Percentiles rank a stretch among this genome's conserved stretches.
Evolutionary conservation across 2,329 filamentous ascomycete genomes (phyloP).

Genomic region (Trichoderma endophyticum): DNA sequence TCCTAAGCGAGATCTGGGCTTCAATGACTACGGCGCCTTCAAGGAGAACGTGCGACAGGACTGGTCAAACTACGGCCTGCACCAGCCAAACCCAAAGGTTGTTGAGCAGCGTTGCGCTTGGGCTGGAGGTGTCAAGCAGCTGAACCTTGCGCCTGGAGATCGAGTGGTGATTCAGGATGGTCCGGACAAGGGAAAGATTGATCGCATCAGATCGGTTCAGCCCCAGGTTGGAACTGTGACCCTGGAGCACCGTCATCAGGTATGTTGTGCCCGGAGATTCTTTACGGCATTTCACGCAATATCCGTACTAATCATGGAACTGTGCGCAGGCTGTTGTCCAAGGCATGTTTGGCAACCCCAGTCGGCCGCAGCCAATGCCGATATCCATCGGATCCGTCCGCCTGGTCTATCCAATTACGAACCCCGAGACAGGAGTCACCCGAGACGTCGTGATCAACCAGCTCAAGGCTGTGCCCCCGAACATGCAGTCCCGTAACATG

Average conservation of each 20-base stretch:
- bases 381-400: constrained; percentile 71
- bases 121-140: constrained; percentile 53
- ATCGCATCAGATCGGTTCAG: constrained; percentile 60
- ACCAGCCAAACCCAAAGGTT: constrained; percentile 33
- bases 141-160: constrained; percentile 67
- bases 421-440: constrained; percentile 60
- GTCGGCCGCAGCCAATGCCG: constrained; percentile 37
- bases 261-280: constrained; percentile 38
- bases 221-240: constrained; percentile 53
- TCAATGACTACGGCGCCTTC: constrained; percentile 58
- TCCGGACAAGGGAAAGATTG: constrained; percentile 79
- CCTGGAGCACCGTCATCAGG: constrained; percentile 63
- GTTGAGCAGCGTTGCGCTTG: constrained; percentile 47
- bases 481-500: constrained; percentile 46
- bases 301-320: neutral
- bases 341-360: constrained; percentile 32
- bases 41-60: constrained; percentile 37
- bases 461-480: constrained; percentile 52
- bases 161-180: constrained; percentile 80
- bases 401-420: constrained; percentile 72
- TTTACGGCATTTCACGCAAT: neutral
- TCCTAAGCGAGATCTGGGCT: constrained; percentile 69
- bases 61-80: constrained; percentile 33
- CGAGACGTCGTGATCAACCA: constrained; percentile 77
- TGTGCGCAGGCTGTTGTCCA: constrained; percentile 28